phyloP scores from a whole-genome alignment of 345 rosid genomes.

The Eucalyptus polyanthemos region DNA sequence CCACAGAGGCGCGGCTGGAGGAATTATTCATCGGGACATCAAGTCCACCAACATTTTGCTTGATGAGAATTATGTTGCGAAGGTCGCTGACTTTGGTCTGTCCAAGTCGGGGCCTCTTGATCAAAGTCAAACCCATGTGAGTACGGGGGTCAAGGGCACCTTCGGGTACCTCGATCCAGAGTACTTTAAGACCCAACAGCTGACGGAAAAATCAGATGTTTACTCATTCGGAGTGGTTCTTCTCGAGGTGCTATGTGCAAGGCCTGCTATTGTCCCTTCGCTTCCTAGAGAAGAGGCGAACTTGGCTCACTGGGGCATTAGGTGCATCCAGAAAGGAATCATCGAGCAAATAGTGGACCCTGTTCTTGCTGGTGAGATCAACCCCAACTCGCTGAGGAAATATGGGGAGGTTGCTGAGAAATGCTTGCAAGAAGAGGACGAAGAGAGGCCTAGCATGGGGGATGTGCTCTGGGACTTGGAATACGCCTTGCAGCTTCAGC shows the following conservation, averaged over 20 bases:
- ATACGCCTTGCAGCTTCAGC: slow-evolving; percentile 30
- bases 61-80: slow-evolving; percentile 22
- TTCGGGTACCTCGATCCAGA: slow-evolving; percentile 52
- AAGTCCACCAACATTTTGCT: slow-evolving; percentile 54
- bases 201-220: slow-evolving; percentile 54
- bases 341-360: slow-evolving; percentile 35
- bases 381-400: slow-evolving; percentile 27
- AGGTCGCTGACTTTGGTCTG: slow-evolving; percentile 57
- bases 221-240: slow-evolving; percentile 50
- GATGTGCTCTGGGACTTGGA: slow-evolving; percentile 60
- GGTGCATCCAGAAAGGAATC: slow-evolving; percentile 9
- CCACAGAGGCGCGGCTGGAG: slow-evolving; percentile 21
- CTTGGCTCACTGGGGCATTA: slow-evolving; percentile 37
- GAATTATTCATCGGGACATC: slow-evolving; percentile 49
- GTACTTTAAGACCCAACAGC: slow-evolving; percentile 26
- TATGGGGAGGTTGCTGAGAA: slow-evolving; percentile 33
- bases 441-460: slow-evolving; percentile 43
- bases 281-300: slow-evolving; percentile 31
- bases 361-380: slow-evolving; percentile 12
- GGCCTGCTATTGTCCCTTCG: slow-evolving; percentile 17
- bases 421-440: slow-evolving; percentile 42
- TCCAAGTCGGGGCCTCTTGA: slow-evolving; percentile 20
- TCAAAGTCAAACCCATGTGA: slow-evolving; percentile 14
- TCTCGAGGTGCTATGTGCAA: slow-evolving; percentile 41
- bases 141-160: slow-evolving; percentile 35